phyloP scores from a whole-genome alignment of 352 stramenopile species.

The Elongisporangium prolatum region DNA sequence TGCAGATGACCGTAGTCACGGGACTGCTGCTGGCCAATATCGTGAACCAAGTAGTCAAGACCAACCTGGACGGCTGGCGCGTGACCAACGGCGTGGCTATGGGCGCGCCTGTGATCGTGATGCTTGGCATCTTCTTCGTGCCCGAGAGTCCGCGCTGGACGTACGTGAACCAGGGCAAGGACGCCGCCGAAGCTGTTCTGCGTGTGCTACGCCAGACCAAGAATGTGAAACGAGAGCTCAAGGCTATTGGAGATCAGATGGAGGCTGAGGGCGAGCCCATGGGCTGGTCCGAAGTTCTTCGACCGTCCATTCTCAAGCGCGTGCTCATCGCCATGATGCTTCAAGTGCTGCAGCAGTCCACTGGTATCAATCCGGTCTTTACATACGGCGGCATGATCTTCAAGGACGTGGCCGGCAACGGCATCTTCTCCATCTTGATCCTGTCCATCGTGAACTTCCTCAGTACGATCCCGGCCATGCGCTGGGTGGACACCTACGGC shows the following conservation, averaged over 20 bases:
- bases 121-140: conserved; percentile 35
- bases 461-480: conserved; percentile 18
- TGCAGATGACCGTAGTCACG: conserved; percentile 28
- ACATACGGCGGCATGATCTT: conserved; percentile 30
- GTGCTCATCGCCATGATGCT: conserved; percentile 11
- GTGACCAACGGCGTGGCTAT: conserved; percentile 31
- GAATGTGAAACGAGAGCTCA: conserved; percentile 18
- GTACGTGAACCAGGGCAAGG: conserved; percentile 38
- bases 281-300: conserved; percentile 10
- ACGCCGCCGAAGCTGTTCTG: conserved; percentile 25
- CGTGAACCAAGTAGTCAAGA: conserved; percentile 25
- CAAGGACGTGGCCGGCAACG: conserved; percentile 12
- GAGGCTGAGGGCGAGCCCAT: conserved; percentile 7
- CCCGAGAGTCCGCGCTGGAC: conserved; percentile 47
- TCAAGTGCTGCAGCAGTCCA: conserved; percentile 20
- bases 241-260: conserved; percentile 21
- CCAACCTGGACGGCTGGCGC: conserved; percentile 25
- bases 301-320: conserved; percentile 17
- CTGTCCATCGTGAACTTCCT: conserved; percentile 15
- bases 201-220: conserved; percentile 19
- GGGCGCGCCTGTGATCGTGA: conserved; percentile 23
- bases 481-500: conserved; percentile 13
- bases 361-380: conserved; percentile 14
- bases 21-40: conserved; percentile 26
- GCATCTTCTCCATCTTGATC: conserved; percentile 9